Evolutionary conservation across 169 alveolate species (phyloP).

Genomic region (Eimeria tenella): DNA sequence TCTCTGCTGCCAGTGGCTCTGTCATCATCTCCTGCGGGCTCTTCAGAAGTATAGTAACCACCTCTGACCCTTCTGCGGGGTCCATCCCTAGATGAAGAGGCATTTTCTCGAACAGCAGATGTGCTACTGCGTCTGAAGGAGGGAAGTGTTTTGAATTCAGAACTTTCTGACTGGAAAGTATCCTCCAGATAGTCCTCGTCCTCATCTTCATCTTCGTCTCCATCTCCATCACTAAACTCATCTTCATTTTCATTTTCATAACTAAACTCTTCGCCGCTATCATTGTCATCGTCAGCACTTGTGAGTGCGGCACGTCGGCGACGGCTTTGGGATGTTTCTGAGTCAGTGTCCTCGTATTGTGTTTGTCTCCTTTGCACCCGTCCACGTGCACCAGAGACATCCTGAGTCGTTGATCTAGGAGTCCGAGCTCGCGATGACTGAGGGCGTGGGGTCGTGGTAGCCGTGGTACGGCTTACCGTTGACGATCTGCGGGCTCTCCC

Average conservation of each 20-base stretch:
- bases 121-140: slow-evolving; percentile 10
- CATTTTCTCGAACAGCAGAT: not conserved
- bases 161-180: not conserved
- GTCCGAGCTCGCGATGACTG: not conserved
- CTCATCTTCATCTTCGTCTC: not conserved
- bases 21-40: not conserved
- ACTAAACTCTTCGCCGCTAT: no score
- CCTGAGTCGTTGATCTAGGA: not conserved
- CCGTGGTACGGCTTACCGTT: not conserved
- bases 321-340: no score
- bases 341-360: no score
- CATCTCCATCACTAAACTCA: not conserved
- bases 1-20: not conserved
- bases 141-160: slow-evolving; percentile 7
- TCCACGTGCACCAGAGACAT: no score
- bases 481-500: not conserved
- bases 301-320: no score
- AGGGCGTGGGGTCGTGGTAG: not conserved
- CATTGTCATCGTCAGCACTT: no score
- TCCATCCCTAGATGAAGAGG: not conserved
- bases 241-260: not conserved
- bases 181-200: not conserved
- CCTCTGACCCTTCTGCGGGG: slow-evolving; percentile 10
- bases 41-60: not conserved
- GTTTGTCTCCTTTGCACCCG: not conserved